Conservation (phyloP, 225 moss, liverwort and hornwort species). For the Thuidium tamariscinum region DNA sequence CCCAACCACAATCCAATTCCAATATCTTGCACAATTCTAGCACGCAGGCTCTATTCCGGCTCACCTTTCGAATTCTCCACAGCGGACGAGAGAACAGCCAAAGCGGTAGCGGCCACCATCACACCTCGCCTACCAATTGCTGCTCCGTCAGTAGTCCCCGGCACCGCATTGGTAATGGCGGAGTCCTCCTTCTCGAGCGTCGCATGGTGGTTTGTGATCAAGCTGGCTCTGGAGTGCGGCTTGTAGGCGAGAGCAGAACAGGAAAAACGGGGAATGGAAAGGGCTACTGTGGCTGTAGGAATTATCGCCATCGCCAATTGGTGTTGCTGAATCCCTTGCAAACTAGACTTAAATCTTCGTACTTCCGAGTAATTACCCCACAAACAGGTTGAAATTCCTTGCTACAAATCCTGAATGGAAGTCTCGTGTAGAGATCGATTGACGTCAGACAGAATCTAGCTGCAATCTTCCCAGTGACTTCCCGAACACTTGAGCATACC, state of each 20-base stretch:
- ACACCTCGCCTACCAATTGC: conserved; percentile 15
- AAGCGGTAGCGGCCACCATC: neutral
- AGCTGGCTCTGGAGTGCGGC: neutral
- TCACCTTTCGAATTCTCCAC: conserved; percentile 30
- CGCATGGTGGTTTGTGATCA: neutral
- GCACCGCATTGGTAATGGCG: neutral
- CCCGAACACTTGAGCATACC: neutral
- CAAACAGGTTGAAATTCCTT: neutral
- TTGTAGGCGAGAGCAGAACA: neutral
- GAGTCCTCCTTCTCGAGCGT: neutral
- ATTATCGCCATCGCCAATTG: neutral
- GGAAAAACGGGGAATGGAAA: neutral
- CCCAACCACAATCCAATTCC: neutral
- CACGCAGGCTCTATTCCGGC: neutral
- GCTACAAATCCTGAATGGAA: neutral
- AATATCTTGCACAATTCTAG: neutral
- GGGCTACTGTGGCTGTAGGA: neutral
- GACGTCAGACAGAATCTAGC: neutral
- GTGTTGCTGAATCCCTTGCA: neutral
- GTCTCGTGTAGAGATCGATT: neutral
- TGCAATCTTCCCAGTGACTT: neutral
- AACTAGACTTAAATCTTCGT: neutral
- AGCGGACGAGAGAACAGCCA: neutral
- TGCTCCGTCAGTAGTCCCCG: neutral
- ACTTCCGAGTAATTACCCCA: neutral